Evolutionary conservation across 2,329 filamentous ascomycete species (phyloP), one percentile per base, ranked within the genome.

Genomic region (Dactylonectria estremocensis): DNA sequence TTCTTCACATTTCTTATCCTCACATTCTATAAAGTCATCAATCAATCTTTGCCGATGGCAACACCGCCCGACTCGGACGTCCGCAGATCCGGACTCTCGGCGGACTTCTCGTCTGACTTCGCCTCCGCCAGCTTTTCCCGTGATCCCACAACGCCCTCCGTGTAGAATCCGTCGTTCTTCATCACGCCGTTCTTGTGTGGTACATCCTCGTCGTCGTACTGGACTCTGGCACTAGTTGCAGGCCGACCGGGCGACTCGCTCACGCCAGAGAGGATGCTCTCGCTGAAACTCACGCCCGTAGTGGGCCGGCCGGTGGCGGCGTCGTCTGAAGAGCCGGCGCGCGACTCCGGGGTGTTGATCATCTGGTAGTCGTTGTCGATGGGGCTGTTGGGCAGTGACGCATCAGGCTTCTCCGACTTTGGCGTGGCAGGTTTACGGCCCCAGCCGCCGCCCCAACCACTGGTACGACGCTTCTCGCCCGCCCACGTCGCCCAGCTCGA

Each of bases 401-500:
- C 75, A 31, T 80, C 80, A 20, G 77, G 68, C 16, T 78, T 81
- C 43, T 76, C 76, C 18, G 76, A 76, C 74, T 78, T 80, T 37
- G 64, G 35, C 13, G 65, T 73, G 63, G 64, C 73, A 64, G 78
- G 77, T 72, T 78, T 80, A 45, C 81, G 64, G 55, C 82, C 81
- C 79, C 83, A 84, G 52, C 80, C 80, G 24, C 76, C 79, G 24
- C 79, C 85, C 76, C 85, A 83, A 53, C 81, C 85, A n/a, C 80
- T 83, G 3, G 77, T 77, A 76, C 91, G 93, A 69, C 91, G 86
- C 83, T 95, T 95, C 82, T 96, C 93, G 56, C 91, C 91, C 2
- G 91, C 90, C 91, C 91, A 93, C 0, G 85, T 81, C 1, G 90
- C 89, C 91, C 91, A 93, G 73, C 90, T 91, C 45, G 89, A 90